These are phyloP conservation scores for Helenozyma rhizophorensis DNA, from an alignment of 805 yeast genomes.

Conservation along the genomic window DNA sequence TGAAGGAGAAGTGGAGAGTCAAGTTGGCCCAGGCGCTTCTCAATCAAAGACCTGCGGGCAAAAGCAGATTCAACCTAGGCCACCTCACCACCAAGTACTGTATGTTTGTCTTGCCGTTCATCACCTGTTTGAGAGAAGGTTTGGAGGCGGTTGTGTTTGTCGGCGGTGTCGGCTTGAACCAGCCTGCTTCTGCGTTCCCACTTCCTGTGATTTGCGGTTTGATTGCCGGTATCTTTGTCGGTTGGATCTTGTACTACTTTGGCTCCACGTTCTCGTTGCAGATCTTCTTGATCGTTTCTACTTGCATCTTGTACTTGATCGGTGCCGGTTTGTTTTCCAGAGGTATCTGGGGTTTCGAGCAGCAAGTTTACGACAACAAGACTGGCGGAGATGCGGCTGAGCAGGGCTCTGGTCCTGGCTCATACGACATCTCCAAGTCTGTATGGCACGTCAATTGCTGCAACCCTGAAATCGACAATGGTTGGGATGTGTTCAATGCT, in stretches of 20 bases:
- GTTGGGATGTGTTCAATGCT: slow-evolving; percentile 97
- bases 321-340: slow-evolving; percentile 93
- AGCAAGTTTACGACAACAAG: slow-evolving; percentile 52
- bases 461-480: slow-evolving; percentile 85
- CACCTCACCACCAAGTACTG: slow-evolving; percentile 68
- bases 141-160: slow-evolving; percentile 46
- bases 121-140: slow-evolving; percentile 94
- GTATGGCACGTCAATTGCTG: slow-evolving; percentile 98
- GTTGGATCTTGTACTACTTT: slow-evolving; percentile 69
- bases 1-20: slow-evolving; percentile 95
- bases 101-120: slow-evolving; percentile 83
- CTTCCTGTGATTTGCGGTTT: slow-evolving; percentile 86
- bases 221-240: slow-evolving; percentile 70
- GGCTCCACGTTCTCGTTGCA: slow-evolving; percentile 83
- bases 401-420: slow-evolving; percentile 89
- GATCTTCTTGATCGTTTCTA: slow-evolving; percentile 78
- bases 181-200: slow-evolving; percentile 60
- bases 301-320: slow-evolving; percentile 82
- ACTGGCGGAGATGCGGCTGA: slow-evolving; percentile 96
- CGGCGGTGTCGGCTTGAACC: slow-evolving; percentile 38
- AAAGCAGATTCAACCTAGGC: slow-evolving; percentile 51
- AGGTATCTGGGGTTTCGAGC: slow-evolving; percentile 87
- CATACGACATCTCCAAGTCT: slow-evolving; percentile 71
- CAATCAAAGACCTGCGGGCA: slow-evolving; percentile 35
- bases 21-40: slow-evolving; percentile 84